Base-by-base conservation (phyloP, 2,329 filamentous ascomycete genomes). In the Xylariaceae sp. region DNA sequence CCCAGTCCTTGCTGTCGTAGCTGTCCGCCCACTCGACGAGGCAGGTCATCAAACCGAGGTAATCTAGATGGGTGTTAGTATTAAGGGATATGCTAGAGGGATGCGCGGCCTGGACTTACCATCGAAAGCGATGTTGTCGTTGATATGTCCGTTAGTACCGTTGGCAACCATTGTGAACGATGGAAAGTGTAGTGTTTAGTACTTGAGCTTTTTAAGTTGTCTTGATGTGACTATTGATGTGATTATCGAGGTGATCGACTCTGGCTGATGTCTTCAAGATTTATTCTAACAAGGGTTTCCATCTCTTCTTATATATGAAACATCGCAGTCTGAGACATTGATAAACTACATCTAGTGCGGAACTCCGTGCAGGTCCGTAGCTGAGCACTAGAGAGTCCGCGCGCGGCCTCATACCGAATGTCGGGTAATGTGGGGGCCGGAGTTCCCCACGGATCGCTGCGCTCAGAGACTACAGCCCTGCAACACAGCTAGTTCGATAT, bases 1-100 rank as follows among this genome's bases (percentile, higher is more conserved):
- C 70, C 83, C 83, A 86, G 72, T 86, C 80, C 72, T 87, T 87
- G 69, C 75, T 80, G 70, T 86, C 82, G 70, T 84, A 85, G 72
- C 79, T 83, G 67, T 86, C 81, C 54, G 81, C 82, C 83, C 83
- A 85, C 61, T 86, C 79, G 70, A 81, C 61, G 15, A 71, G 47
- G 36, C 68, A 70, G 37, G 64, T 57, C 57, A 56, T 64, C 3
- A 71, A 62, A 23, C 66, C 69, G 44, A 70, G 67, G 51, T 66
- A 69, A 46, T 71, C n/a, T n/a, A n/a, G n/a, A 64, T 68, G 29
- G 8, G 29, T 30, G 36, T 21, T 5, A 8, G 24, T 20, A 6
- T 7, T 40, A 15, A 40, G 36, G 20, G 8, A 45, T 33, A 20
- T 10, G n/a, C 23, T 37, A 29, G 8, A 21, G 37, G 8, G 37